phyloP scores from a whole-genome alignment of 495 filamentous ascomycete genomes.

The Echria macrotheca region DNA sequence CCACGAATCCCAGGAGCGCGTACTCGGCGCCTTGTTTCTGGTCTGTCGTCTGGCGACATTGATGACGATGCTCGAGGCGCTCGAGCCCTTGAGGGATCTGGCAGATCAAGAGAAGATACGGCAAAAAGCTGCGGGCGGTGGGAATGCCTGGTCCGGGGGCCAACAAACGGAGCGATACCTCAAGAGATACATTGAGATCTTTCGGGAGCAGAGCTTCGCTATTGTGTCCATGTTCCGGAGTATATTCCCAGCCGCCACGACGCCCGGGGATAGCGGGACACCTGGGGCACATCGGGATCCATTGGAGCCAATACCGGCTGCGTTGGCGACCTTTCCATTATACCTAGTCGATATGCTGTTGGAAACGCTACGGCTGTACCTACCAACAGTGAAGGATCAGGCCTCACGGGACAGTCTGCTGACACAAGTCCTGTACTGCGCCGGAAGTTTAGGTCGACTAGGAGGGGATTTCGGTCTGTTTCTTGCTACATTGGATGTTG shows the following conservation, averaged over 20 bases:
- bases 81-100: conserved; percentile 80
- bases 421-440: conserved; percentile 93
- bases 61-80: conserved; percentile 69
- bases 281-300: conserved; percentile 40
- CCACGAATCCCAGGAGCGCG: conserved; percentile 50
- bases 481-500: conserved; percentile 58
- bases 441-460: conserved; percentile 82
- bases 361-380: conserved; percentile 69
- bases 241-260: conserved; percentile 62
- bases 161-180: conserved; percentile 93
- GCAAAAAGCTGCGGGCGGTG: conserved; percentile 29
- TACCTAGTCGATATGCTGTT: conserved; percentile 79
- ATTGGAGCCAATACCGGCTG: conserved; percentile 64
- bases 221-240: conserved; percentile 88
- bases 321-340: conserved; percentile 77
- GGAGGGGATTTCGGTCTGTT: conserved; percentile 92
- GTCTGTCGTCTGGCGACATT: conserved; percentile 80
- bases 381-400: conserved; percentile 78
- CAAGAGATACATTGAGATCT: conserved; percentile 95
- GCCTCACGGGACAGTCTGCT: conserved; percentile 76
- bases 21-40: conserved; percentile 77
- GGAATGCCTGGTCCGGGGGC: conserved; percentile 61
- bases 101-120: conserved; percentile 77
- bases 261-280: conserved; percentile 1
- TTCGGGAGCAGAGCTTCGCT: conserved; percentile 94